Evolutionary conservation across 1,284 basidiomycete genomes (phyloP).

Genomic region (Sporisorium exsertum): DNA sequence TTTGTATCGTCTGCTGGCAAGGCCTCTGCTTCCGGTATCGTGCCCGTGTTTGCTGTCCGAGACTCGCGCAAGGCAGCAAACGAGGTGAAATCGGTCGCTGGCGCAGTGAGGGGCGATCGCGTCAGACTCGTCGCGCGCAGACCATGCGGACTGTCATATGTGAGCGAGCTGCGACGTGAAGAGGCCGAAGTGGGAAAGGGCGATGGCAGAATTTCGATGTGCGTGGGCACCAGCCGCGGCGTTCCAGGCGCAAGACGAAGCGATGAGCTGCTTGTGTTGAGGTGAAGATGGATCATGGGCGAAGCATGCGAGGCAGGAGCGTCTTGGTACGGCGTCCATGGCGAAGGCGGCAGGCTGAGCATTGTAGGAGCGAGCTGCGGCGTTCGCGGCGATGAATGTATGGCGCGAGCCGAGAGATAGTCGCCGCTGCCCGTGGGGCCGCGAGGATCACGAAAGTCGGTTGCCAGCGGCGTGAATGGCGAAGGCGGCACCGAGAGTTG

Average conservation of each 20-base stretch:
- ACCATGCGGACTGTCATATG: slow-evolving; percentile 31
- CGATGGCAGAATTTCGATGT: slow-evolving; percentile 55
- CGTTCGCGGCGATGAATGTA: slow-evolving; percentile 44
- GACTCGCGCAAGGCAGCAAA: slow-evolving; percentile 23
- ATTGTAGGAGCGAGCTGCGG: slow-evolving; percentile 54
- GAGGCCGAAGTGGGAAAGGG: slow-evolving; percentile 48
- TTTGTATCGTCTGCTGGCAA: background rate
- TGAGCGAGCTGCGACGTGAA: slow-evolving; percentile 42
- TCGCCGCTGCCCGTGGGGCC: slow-evolving; percentile 25
- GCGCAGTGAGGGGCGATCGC: slow-evolving; percentile 25
- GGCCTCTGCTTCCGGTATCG: background rate
- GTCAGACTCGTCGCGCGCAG: slow-evolving; percentile 17
- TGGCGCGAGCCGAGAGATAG: slow-evolving; percentile 35
- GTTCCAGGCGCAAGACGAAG: slow-evolving; percentile 49
- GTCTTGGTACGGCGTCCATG: slow-evolving; percentile 53
- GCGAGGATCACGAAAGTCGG: slow-evolving; percentile 25
- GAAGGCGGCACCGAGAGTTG: slow-evolving; percentile 49
- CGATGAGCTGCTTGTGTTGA: slow-evolving; percentile 44
- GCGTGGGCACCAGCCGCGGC: slow-evolving; percentile 53
- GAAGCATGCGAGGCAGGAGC: slow-evolving; percentile 8
- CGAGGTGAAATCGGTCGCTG: slow-evolving; percentile 22
- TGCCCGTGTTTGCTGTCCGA: background rate
- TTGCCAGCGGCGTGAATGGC: slow-evolving; percentile 46
- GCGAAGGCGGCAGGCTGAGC: slow-evolving; percentile 59
- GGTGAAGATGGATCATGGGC: slow-evolving; percentile 46